Evolutionary conservation across 2,329 filamentous ascomycete genomes (phyloP).

Genomic region (Gaeumannomyces tritici): DNA sequence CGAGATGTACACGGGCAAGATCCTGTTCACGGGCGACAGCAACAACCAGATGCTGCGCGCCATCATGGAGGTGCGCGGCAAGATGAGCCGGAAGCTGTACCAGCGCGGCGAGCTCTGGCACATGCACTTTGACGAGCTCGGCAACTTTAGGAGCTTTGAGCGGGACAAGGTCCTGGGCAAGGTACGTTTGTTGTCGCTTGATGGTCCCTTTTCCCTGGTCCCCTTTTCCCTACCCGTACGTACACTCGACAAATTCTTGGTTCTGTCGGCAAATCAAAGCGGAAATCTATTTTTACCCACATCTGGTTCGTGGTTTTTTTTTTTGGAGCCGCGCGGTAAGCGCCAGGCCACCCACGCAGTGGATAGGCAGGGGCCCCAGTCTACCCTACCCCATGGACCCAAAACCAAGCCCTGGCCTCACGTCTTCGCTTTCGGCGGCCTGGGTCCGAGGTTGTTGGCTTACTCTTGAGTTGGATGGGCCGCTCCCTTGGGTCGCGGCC

Average conservation of each 20-base stretch:
- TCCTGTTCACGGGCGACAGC: conserved; percentile 86
- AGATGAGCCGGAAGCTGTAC: conserved; percentile 81
- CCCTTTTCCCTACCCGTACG: too few species aligned
- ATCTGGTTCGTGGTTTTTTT: conserved; percentile 4
- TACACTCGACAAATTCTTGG: neutral
- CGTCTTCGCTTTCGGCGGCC: neutral
- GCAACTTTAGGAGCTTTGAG: conserved; percentile 78
- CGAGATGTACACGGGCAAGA: conserved; percentile 95
- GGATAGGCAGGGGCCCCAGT: neutral
- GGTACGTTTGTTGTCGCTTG: too few species aligned
- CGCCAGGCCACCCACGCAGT: neutral
- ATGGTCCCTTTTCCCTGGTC: too few species aligned
- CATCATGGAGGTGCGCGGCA: conserved; percentile 93
- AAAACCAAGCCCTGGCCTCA: neutral
- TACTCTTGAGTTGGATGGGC: neutral
- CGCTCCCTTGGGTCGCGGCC: neutral
- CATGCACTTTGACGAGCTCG: conserved; percentile 74
- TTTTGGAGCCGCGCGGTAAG: conserved; percentile 4
- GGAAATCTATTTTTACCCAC: conserved; percentile 3
- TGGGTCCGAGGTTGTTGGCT: neutral
- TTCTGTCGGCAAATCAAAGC: neutral
- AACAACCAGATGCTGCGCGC: conserved; percentile 98
- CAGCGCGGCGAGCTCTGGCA: conserved; percentile 69
- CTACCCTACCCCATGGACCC: neutral
- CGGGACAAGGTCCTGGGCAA: conserved; percentile 81